These are phyloP conservation scores for Fusarium nodosum DNA, from an alignment of 2,329 filamentous ascomycete genomes.

Conservation along the genomic window DNA sequence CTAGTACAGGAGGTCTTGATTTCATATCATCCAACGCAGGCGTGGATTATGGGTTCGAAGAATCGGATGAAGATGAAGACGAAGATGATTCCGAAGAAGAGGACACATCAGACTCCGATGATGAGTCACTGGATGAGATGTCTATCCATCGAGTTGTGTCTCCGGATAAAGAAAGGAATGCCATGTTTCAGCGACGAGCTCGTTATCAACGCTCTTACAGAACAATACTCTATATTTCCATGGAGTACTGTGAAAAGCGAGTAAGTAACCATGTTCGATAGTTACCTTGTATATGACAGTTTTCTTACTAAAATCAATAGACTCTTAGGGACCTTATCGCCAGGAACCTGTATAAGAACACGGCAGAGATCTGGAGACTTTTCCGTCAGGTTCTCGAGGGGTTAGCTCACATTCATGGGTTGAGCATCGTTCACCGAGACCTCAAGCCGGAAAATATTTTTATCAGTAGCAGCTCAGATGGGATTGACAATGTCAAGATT, in stretches of 20 bases:
- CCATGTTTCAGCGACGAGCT: conserved; percentile 50
- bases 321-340: conserved; percentile 91
- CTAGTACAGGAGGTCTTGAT: conserved; percentile 85
- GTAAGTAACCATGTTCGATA: conserved; percentile 59
- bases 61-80: conserved; percentile 59
- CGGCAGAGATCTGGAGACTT: conserved; percentile 86
- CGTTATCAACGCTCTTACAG: conserved; percentile 67
- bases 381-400: conserved; percentile 94
- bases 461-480: conserved; percentile 77
- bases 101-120: conserved; percentile 62
- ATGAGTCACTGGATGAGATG: conserved; percentile 57
- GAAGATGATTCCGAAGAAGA: conserved; percentile 41
- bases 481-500: conserved; percentile 90
- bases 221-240: conserved; percentile 93
- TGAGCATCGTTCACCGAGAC: conserved; percentile 95
- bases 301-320: conserved; percentile 49
- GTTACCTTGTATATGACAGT: no score
- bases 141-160: conserved; percentile 48
- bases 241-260: conserved; percentile 97
- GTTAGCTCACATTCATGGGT: conserved; percentile 86
- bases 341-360: conserved; percentile 78
- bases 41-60: conserved; percentile 80
- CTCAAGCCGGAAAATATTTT: conserved; percentile 98
- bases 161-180: conserved; percentile 52
- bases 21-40: conserved; percentile 91